Evolutionary conservation across 345 rosid genomes (phyloP), one percentile per base, ranked within the genome.

Genomic region (Linum usitatissimum): DNA sequence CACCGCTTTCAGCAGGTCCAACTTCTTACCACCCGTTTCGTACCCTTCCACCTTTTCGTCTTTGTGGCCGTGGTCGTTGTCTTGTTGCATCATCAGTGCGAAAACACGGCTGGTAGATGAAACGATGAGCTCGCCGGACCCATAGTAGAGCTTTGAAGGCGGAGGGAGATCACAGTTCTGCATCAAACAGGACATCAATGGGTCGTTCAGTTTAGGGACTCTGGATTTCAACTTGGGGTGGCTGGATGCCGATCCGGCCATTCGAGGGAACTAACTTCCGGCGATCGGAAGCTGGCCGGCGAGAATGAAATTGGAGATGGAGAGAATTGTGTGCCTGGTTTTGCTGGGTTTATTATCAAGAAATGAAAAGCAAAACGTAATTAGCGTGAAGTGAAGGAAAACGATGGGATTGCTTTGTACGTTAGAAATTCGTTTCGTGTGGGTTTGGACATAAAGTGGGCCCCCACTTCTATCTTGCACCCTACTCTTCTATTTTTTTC

Each of bases 131-230:
- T 45, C 51, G 51, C 68, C 71, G 3, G 67, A 51, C 57, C 80
- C 76, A 0, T 71, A 49, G 57, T 76, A 80, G 4, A 82, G 73
- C 80, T 80, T 82, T 53, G 61, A 3, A 2, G 86, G 90, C 0
- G 86, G 80, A 60, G 90, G 85, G 14, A 82, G 78, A 71, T 82
- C 90, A 30, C 90, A 80, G 57, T 82, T 84, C 64, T 73, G 84
- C 75, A 80, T 55, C 31, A 77, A 39, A 6, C 71, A 80, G 6
- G 21, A 3, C 6, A 76, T 61, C 60, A 68, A 64, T 48, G n/a
- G 7, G 51, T 71, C 80, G 12, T 65, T 67, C 51, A 71, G 75
- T 3, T 48, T 60, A n/a, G 18, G 30, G 18, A 34, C 61, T 21
- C 34, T 23, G 3, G 60, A 59, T 57, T 9, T 69, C 62, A 51